Base-by-base conservation (phyloP, 192 early-diverging fungal species). In the Coemansia sp. region DNA sequence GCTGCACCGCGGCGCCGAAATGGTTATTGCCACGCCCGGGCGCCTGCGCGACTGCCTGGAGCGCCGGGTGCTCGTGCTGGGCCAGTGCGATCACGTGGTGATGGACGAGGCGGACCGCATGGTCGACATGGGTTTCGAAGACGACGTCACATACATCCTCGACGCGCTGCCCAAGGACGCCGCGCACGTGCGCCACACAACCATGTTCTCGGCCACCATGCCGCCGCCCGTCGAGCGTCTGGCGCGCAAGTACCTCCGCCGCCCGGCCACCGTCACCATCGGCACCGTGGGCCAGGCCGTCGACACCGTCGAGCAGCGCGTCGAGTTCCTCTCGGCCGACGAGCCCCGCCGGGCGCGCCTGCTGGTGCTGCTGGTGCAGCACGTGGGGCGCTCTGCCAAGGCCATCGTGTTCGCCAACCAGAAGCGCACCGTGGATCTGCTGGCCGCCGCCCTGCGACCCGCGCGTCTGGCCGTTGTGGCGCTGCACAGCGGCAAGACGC, bases 191-290 rank as follows among this genome's bases (percentile, higher is more conserved):
- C 84, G 96, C 34, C 97, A 98, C 72, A 99, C 97, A 1, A 92
- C 94, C 64, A 98, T 99, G 95, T 99, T 99, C 76, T 98, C 95
- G 14, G 96, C 96, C 12, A 99, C 96, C 4, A 98, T 99, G 95
- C 96, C 96, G 7, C 56, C 93, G 2, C 88, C 88, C 0, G 94
- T 99, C 9, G 97, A 99, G 77, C 83, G 93, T 21, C 67, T 99
- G 30, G 97, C 95, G 14, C 93, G 93, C 78, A 87, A 87, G 73
- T 99, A 97, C 78, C 81, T 99, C 24, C 77, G 92, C 10, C 68
- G 88, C 17, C 95, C 95, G 22, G 95, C 93, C 9, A 91, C 91
- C 0, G 95, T 99, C 15, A 96, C 91, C 18, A 95, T 99, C 65
- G 97, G 97, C 76, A 90, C 84, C 0, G 97, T 92, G 11, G 97